Base-by-base conservation (phyloP, 2,329 filamentous ascomycete species). In the Trichoderma sp. region DNA sequence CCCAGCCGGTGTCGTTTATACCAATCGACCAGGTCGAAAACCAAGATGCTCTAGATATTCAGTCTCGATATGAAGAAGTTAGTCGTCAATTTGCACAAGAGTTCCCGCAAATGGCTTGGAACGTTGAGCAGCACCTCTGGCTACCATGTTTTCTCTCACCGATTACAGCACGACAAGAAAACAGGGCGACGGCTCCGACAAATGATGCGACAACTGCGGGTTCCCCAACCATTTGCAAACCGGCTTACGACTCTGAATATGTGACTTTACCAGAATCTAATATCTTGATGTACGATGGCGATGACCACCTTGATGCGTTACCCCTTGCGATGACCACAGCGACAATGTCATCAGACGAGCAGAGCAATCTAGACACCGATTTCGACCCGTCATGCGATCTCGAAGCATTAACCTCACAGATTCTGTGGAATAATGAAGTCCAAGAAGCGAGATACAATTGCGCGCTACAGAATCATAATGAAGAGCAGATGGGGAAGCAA, bases 61-160 rank as follows among this genome's bases (percentile, higher is more conserved):
- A 37, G 10, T 39, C 45, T 17, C 48, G 48, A 22, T 53, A 63
- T 53, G 59, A 53, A 53, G 45, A 63, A 63, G 48, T 53, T 35
- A 39, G 50, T 7, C 59, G 59, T 39, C 59, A 53, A 19, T 63
- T 63, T 37, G 59, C 45, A n/a, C 59, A 63, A 22, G 59, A 53
- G 34, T 39, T 53, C 3, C 45, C 59, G 10, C 59, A 63, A 3
- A 39, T 52, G 22, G 48, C 59, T 12, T 12, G 45, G 34, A 17
- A 17, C 2, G 10, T 39, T 19, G 59, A 13, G 34, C 29, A 61
- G 15, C 48, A 17, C 8, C 29, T 17, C 45, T 4, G 45, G 34
- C 15, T 53, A 19, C 59, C 45, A 19, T 63, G 59, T 48, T 27
- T 53, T 63, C 19, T 53, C 59, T 63, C 59, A 39, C 34, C 34